Base-by-base conservation (phyloP, 164 flowering plant genomes). In the Aristolochia contorta region DNA sequence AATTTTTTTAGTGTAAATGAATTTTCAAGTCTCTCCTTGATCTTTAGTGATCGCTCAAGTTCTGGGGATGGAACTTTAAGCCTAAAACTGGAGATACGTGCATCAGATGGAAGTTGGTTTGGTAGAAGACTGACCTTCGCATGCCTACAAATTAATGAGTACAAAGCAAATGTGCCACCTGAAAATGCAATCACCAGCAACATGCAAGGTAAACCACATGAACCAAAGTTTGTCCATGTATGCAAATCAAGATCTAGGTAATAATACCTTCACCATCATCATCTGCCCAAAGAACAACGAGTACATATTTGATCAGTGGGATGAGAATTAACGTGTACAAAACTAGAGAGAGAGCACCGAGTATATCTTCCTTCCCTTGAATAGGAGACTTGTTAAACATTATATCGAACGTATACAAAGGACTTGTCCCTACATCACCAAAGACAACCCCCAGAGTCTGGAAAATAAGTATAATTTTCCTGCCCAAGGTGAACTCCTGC, bases 391-490 rank as follows among this genome's bases (percentile, higher is more conserved):
- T 94, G 71, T 72, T 84, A 63, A 94, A 91, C 95, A 94, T 91
- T 68, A 94, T 97, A 72, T 85, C 83, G 72, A 94, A 94, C 22
- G 97, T 83, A 76, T 94, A 94, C 56, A 94, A 73, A 15, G 97
- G 99, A 76, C 99, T 94, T 61, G 96, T 91, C 66, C 99, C 99
- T 71, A 91, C 94, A 84, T 94, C 99, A 67, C 99, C 99, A 77
- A 85, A 94, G 20, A 94, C 97, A 72, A 94, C 83, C 50, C 96
- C 97, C 57, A 94, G 86, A 14, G 99, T 87, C 77, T 94, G 99
- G 64, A 81, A 82, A 54, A 84, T 86, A 70, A 90, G 80, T 47
- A 79, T 23, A 59, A 89, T 60, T 63, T 69, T 82, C 86, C 81
- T 84, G 62, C 96, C 82, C 45, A 81, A 0, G 63, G 79, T 81